Base-by-base conservation (phyloP, 768 basidiomycete genomes). In the Kwoniella pini region DNA sequence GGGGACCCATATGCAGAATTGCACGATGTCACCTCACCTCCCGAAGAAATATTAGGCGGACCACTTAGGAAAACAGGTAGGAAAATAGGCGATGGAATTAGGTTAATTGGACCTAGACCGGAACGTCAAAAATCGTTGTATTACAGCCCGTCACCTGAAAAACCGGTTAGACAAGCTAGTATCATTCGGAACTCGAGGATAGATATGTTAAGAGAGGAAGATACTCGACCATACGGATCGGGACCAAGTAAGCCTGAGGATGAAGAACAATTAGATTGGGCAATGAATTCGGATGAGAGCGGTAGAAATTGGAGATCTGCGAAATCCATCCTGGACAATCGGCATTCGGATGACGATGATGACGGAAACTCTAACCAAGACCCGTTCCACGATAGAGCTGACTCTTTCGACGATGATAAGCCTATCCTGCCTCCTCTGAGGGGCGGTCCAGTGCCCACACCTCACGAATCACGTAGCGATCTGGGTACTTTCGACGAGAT, bases 51-150 rank as follows among this genome's bases (percentile, higher is more conserved):
- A 26, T 51, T 38, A 11, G 54, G 63, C 12, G 60, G 56, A 46
- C 66, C 63, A 13, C 26, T 54, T 11, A 55, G 67, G 7, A 60
- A 62, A 30, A 57, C 71, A 3, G 63, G 65, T 17, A 40, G 76
- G 63, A 28, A 65, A 30, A 59, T 67, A 57, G 59, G 72, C 60
- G 42, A 68, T 61, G 65, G 66, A 69, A 55, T 77, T 79, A 71
- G 71, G 10, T 64, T 72, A 12, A 76, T 84, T 74, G 61, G 75
- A 81, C 30, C 79, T 78, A 22, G 76, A 78, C n/a, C 61, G 81
- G 31, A 77, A 80, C 51, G 78, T 77, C 45, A 65, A 6, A 57
- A 54, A 27, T 51, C 60, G 19, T 30, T 30, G 19, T 56, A 62
- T 24, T 56, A 62, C 19, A 49, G 43, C 1, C 54, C 53, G 7